Percentiles rank a stretch among this genome's conserved stretches.
Conservation (phyloP, 805 yeast species). For the Kuraishia capsulata region DNA sequence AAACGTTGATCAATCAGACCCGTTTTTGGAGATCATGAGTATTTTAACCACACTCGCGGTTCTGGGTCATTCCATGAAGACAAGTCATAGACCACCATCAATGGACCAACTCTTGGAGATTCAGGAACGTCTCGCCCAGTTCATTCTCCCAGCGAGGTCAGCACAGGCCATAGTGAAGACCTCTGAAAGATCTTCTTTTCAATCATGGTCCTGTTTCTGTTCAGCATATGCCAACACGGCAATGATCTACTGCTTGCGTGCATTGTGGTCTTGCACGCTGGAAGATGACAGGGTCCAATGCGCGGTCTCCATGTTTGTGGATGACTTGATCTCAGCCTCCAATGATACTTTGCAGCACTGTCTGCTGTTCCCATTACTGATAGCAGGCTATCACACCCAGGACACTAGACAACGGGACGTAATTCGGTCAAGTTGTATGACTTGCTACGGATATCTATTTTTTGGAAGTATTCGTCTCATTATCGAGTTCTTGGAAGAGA, state of each 20-base stretch:
- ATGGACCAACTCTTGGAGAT: neutral
- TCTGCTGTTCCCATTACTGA: conserved; percentile 15
- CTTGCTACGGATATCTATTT: conserved; percentile 9
- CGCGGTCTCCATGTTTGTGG: conserved; percentile 9
- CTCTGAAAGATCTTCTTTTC: neutral
- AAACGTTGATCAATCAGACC: conserved; percentile 12
- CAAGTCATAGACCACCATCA: neutral
- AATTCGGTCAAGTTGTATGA: conserved; percentile 7
- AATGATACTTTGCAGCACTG: conserved; percentile 14
- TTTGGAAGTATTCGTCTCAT: conserved; percentile 13
- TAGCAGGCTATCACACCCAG: conserved; percentile 15
- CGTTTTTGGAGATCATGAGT: conserved; percentile 21
- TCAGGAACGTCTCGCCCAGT: neutral
- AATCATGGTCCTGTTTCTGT: conserved; percentile 11
- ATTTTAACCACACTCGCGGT: conserved; percentile 9
- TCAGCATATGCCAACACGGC: conserved; percentile 15
- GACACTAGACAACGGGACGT: conserved; percentile 7
- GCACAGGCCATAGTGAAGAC: neutral
- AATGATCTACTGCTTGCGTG: conserved; percentile 13
- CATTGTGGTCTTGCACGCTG: conserved; percentile 5
- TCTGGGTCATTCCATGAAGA: conserved; percentile 5
- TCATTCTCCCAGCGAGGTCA: neutral
- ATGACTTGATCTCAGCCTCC: conserved; percentile 3
- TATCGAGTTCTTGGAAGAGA: conserved; percentile 8
- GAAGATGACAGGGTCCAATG: conserved; percentile 7